Percentiles rank a stretch among this genome's conserved stretches.
These are phyloP conservation scores for Cercophora samala DNA, from an alignment of 495 filamentous ascomycete genomes.

Conservation along the genomic window DNA sequence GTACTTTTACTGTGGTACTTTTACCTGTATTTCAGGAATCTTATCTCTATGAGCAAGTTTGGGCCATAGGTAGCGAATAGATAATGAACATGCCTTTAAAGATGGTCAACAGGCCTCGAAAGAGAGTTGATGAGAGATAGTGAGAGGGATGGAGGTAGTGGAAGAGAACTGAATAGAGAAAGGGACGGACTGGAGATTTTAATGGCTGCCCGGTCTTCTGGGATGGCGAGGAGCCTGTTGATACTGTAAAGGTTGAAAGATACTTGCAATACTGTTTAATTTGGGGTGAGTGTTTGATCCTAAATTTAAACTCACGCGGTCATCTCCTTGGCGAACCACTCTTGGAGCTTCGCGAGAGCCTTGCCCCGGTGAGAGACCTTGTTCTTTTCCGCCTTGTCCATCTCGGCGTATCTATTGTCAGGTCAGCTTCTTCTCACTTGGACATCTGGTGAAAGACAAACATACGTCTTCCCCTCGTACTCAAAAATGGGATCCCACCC, in stretches of 20 bases:
- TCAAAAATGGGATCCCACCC: constrained; percentile 98
- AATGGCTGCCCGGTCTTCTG: too few relatives aligned
- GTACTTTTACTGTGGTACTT: background rate
- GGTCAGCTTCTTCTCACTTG: background rate
- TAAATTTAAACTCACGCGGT: constrained; percentile 19
- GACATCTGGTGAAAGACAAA: constrained; percentile 7
- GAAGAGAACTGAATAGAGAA: too few relatives aligned
- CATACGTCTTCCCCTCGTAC: constrained; percentile 83
- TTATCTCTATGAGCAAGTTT: background rate
- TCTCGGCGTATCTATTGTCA: constrained; percentile 71
- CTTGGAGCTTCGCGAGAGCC: constrained; percentile 29
- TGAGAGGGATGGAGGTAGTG: too few relatives aligned
- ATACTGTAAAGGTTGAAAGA: too few relatives aligned
- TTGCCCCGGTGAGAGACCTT: constrained; percentile 67
- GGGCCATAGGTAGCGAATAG: background rate
- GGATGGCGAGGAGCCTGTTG: too few relatives aligned
- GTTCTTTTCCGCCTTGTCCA: constrained; percentile 92
- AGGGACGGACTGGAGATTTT: too few relatives aligned
- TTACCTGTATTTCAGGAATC: background rate
- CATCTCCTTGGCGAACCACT: constrained; percentile 65
- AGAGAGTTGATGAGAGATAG: too few relatives aligned
- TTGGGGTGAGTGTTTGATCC: too few relatives aligned
- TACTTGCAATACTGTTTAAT: too few relatives aligned
- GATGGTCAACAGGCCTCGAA: too few relatives aligned
- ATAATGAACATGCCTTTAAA: too few relatives aligned